These are phyloP conservation scores for Pachysandra terminalis DNA, from an alignment of 164 flowering plant species.

Conservation along the genomic window DNA sequence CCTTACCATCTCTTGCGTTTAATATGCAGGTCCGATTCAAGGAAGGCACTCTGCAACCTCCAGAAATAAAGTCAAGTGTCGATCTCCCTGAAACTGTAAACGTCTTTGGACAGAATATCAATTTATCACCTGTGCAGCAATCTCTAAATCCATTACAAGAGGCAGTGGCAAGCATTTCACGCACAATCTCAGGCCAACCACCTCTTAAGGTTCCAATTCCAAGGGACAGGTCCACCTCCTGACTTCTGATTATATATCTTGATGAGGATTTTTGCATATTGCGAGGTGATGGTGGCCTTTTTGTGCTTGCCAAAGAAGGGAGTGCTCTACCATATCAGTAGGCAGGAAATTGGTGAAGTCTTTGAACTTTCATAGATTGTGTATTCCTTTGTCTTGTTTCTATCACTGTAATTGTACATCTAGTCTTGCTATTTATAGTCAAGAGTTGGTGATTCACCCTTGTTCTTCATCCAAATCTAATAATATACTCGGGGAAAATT, in stretches of 20 bases:
- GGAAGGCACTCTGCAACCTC: constrained; percentile 83
- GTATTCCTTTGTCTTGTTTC: too few species aligned
- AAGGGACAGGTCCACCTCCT: constrained; percentile 64
- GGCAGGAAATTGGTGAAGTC: neutral
- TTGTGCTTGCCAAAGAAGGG: constrained; percentile 89
- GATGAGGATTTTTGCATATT: constrained; percentile 83
- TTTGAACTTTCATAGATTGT: too few species aligned
- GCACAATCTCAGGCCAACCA: constrained; percentile 74
- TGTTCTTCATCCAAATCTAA: too few species aligned
- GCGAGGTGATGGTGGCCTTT: constrained; percentile 97
- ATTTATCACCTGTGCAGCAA: constrained; percentile 56
- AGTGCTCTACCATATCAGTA: constrained; percentile 65
- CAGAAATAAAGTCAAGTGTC: constrained; percentile 67
- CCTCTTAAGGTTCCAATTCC: constrained; percentile 81
- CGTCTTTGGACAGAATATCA: constrained; percentile 75
- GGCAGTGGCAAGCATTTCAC: constrained; percentile 49
- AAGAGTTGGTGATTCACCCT: too few species aligned
- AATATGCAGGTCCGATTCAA: constrained; percentile 69
- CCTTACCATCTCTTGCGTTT: neutral
- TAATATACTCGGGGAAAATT: too few species aligned
- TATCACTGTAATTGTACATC: too few species aligned
- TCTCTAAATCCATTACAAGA: constrained; percentile 67
- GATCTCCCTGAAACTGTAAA: constrained; percentile 66
- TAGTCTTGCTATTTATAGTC: too few species aligned
- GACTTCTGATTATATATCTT: constrained; percentile 83